Evolutionary conservation across 2,329 filamentous ascomycete species (phyloP).

Genomic region (Epichloe sibirici): DNA sequence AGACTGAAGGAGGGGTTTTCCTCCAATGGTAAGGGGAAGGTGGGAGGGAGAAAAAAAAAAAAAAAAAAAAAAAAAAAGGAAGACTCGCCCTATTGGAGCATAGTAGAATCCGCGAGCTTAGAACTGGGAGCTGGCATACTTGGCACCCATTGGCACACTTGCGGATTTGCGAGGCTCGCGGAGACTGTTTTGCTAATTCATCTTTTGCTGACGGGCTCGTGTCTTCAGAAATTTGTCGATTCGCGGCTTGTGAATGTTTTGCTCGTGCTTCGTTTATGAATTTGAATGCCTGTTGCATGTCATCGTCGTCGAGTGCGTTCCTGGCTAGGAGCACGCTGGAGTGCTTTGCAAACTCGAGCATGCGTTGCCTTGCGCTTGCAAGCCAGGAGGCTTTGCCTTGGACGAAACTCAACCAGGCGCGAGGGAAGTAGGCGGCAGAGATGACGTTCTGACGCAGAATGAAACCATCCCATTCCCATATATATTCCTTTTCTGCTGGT

Average conservation of each 20-base stretch:
- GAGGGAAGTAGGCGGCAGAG: conserved; percentile 38
- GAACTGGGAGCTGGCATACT: conserved; percentile 35
- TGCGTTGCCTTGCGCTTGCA: conserved; percentile 32
- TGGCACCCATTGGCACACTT: conserved; percentile 34
- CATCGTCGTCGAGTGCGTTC: conserved; percentile 32
- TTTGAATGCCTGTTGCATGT: conserved; percentile 28
- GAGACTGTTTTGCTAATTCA: conserved; percentile 14
- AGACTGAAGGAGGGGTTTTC: background rate
- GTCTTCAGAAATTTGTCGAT: background rate
- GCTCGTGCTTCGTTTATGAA: conserved; percentile 31
- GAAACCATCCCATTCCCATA: conserved; percentile 45
- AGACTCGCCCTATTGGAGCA: conserved; percentile 37
- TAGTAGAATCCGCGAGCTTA: conserved; percentile 34
- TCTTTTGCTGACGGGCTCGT: background rate
- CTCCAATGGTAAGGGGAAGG: too few relatives aligned
- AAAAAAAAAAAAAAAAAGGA: background rate
- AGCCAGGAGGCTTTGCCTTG: conserved; percentile 40
- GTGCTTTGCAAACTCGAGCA: conserved; percentile 44
- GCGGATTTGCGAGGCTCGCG: conserved; percentile 24
- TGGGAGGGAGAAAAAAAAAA: too few relatives aligned
- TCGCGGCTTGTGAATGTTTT: conserved; percentile 7
- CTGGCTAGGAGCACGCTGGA: conserved; percentile 37
- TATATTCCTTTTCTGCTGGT: conserved; percentile 42
- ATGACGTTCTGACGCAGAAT: conserved; percentile 38
- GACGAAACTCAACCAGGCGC: conserved; percentile 40